A percentile compares a stretch with the other conserved stretches of the same genome.
Conservation (phyloP, 129 eudicot genomes). For the Tanacetum coccineum region DNA sequence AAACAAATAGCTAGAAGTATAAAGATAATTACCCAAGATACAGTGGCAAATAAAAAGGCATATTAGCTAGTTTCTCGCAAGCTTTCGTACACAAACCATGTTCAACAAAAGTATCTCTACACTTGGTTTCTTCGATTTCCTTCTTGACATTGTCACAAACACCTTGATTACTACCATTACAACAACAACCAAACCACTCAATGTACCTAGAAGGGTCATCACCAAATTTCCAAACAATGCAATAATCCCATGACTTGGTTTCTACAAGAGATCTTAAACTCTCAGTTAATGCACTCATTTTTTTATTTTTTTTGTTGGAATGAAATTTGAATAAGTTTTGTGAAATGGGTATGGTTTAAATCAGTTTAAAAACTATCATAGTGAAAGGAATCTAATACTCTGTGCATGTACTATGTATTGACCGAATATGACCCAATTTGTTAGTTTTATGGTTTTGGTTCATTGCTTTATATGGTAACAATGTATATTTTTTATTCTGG, state of each 20-base stretch:
- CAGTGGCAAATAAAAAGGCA: conserved; percentile 60
- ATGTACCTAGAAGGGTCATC: conserved; percentile 90
- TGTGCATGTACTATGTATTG: conserved; percentile 9
- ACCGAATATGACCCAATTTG: conserved; percentile 4
- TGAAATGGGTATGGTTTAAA: conserved; percentile 10
- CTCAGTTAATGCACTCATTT: conserved; percentile 27
- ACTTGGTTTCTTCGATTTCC: conserved; percentile 36
- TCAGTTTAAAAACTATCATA: neutral
- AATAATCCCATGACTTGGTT: conserved; percentile 65
- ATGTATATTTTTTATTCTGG: too few relatives aligned
- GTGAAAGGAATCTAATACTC: conserved; percentile 25
- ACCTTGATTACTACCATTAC: conserved; percentile 43
- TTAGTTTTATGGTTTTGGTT: too few relatives aligned
- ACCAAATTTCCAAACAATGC: conserved; percentile 76
- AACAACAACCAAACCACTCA: conserved; percentile 75
- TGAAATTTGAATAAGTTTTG: neutral
- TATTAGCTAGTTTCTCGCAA: conserved; percentile 49
- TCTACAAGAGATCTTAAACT: conserved; percentile 53
- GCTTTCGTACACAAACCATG: conserved; percentile 51
- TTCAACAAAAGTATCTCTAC: conserved; percentile 49
- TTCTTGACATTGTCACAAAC: conserved; percentile 37
- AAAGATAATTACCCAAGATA: conserved; percentile 58
- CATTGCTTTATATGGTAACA: too few relatives aligned
- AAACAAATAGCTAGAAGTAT: neutral
- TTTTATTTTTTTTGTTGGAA: neutral